A percentile compares a stretch with the other conserved stretches of the same genome.
Evolutionary conservation across 768 basidiomycete species (phyloP).

Genomic region (Chlorophyllum brunneum): DNA sequence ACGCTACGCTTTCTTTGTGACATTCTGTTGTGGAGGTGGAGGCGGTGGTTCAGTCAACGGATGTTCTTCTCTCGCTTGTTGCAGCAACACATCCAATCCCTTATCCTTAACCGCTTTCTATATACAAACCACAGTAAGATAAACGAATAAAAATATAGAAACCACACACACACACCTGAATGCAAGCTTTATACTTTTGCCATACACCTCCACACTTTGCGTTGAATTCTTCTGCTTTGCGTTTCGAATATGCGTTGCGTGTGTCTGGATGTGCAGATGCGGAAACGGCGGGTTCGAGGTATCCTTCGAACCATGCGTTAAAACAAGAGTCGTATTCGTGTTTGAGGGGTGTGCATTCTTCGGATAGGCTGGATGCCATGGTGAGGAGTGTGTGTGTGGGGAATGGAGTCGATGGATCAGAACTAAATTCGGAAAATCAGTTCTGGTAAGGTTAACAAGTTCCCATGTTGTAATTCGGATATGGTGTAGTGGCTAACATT

Average conservation of each 20-base stretch:
- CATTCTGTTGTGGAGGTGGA: slow-evolving; percentile 20
- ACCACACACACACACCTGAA: slow-evolving; percentile 56
- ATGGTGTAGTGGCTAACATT: slow-evolving; percentile 22
- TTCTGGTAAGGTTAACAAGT: neutral
- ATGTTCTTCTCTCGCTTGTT: slow-evolving; percentile 79
- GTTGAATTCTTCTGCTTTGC: slow-evolving; percentile 88
- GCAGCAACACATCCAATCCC: slow-evolving; percentile 69
- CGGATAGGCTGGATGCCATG: slow-evolving; percentile 80
- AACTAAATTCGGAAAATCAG: neutral
- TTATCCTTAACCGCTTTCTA: slow-evolving; percentile 80
- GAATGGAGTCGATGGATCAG: neutral
- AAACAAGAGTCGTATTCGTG: slow-evolving; percentile 91
- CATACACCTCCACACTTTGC: slow-evolving; percentile 80
- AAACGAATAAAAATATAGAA: neutral
- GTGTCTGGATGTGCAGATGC: slow-evolving; percentile 35
- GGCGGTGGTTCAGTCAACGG: slow-evolving; percentile 63
- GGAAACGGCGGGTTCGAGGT: slow-evolving; percentile 76
- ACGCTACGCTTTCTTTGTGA: neutral
- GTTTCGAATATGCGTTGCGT: slow-evolving; percentile 59
- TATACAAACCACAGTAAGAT: neutral
- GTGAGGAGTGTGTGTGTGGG: neutral
- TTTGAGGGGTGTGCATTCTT: slow-evolving; percentile 88
- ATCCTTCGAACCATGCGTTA: slow-evolving; percentile 97
- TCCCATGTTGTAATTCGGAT: slow-evolving; percentile 10
- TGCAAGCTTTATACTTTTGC: slow-evolving; percentile 74